phyloP scores from a whole-genome alignment of 108 stramenopile genomes.

The Pelagomonas calceolata region DNA sequence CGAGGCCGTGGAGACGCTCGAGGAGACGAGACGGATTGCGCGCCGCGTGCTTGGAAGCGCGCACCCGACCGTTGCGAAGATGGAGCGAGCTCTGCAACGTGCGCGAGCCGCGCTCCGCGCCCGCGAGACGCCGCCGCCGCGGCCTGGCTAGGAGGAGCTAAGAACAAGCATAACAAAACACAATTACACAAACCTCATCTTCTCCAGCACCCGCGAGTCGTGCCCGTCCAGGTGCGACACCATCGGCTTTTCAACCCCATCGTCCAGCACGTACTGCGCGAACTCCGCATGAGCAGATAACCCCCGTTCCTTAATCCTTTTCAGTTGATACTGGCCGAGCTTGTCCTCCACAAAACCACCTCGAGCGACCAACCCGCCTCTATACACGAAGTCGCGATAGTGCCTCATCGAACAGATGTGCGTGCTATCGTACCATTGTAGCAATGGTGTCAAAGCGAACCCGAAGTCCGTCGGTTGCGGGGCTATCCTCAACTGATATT shows the following conservation, averaged over 20 bases:
- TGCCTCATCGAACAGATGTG: slow-evolving; percentile 60
- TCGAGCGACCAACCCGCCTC: slow-evolving; percentile 56
- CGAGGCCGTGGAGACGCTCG: too few species aligned
- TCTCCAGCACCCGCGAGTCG: too few species aligned
- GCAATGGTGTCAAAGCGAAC: slow-evolving; percentile 46
- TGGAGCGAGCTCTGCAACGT: too few species aligned
- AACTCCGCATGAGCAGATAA: background rate
- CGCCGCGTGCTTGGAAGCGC: too few species aligned
- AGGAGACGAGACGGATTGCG: too few species aligned
- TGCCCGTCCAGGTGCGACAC: background rate
- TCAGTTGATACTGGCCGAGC: slow-evolving; percentile 13
- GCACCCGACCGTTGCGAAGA: too few species aligned
- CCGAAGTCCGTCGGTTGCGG: background rate
- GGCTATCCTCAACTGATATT: slow-evolving; percentile 37
- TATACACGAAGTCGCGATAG: slow-evolving; percentile 67
- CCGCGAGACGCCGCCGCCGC: too few species aligned
- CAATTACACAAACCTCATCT: too few species aligned
- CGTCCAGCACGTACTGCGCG: background rate
- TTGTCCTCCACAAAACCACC: slow-evolving; percentile 80
- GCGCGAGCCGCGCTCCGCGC: too few species aligned
- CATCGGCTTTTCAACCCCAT: background rate
- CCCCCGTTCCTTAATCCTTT: background rate
- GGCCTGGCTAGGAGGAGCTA: too few species aligned
- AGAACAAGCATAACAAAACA: too few species aligned
- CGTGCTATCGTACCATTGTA: slow-evolving; percentile 79